phyloP scores from a whole-genome alignment of 2,329 filamentous ascomycete species.

The Fusarium poae region DNA sequence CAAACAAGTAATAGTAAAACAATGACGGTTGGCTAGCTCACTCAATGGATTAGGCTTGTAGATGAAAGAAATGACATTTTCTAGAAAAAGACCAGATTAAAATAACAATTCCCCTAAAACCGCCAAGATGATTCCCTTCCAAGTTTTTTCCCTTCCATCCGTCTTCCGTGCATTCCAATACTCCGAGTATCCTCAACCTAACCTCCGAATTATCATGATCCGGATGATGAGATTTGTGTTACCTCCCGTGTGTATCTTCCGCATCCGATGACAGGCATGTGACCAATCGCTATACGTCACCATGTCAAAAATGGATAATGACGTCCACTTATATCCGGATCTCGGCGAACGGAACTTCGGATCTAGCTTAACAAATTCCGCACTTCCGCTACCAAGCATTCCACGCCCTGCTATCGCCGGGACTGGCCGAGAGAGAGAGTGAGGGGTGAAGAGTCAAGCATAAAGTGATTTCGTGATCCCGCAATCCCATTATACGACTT shows the following conservation, averaged over 20 bases:
- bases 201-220: slow-evolving; percentile 7
- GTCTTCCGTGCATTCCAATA: slow-evolving; percentile 18
- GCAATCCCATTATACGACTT: slow-evolving; percentile 44
- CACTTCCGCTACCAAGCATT: slow-evolving; percentile 13
- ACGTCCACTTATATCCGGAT: slow-evolving; percentile 30
- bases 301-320: slow-evolving; percentile 40
- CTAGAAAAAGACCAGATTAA: slow-evolving; percentile 15
- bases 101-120: slow-evolving; percentile 18
- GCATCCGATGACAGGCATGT: slow-evolving; percentile 24
- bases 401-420: neutral
- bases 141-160: slow-evolving; percentile 9
- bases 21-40: neutral
- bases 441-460: slow-evolving; percentile 19
- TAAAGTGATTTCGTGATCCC: slow-evolving; percentile 50
- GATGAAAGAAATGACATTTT: slow-evolving; percentile 1
- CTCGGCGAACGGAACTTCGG: slow-evolving; percentile 51
- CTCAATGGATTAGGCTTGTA: neutral
- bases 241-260: neutral
- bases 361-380: slow-evolving; percentile 28
- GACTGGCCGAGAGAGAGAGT: slow-evolving; percentile 14
- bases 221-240: neutral
- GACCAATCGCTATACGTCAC: slow-evolving; percentile 22
- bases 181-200: slow-evolving; percentile 13
- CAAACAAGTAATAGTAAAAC: neutral
- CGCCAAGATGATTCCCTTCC: slow-evolving; percentile 7